Evolutionary conservation across 306 rosid genomes (phyloP), one percentile per base, ranked within the genome.

Genomic region (Senna tora): DNA sequence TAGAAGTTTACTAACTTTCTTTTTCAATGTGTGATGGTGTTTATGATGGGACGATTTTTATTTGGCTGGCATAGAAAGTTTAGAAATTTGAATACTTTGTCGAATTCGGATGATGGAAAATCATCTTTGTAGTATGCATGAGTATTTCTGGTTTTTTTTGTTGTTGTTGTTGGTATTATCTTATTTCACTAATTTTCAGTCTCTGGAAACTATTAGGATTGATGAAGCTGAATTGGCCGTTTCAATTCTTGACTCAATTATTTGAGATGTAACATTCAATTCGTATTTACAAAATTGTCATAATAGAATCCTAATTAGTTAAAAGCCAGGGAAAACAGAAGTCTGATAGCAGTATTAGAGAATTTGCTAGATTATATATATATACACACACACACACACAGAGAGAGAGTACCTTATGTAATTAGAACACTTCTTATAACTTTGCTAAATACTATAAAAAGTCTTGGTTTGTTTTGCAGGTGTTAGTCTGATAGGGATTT

Each of bases 321-420:
- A 11, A 19, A 63, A 42, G 64, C 11, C 12, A 5, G 43, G 50
- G 49, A 62, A 65, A 39, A 51, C 66, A 41, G 54, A 66, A 8
- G 71, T 42, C 21, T 30, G 30, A 56, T 67, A 19, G 51, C 39
- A 43, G 50, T 60, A 42, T 70, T 63, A 46, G 2, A 66, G 78
- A 14, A 14, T 11, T 30, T 28, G 6, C 3, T 13, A 13, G 10
- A 25, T 28, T 54, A 0, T 11, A 8, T 46, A 11, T 22, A 5
- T 25, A 0, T 2, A 55, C 1, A 25, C 54, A 51, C 38, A 5
- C 32, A n/a, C n/a, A n/a, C n/a, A n/a, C n/a, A n/a, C n/a, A n/a
- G n/a, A n/a, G n/a, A n/a, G n/a, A n/a, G n/a, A n/a, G n/a, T 25
- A 25, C 1, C 45, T 60, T 32, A 32, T 15, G 66, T 57, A 45